Evolutionary conservation across 768 basidiomycete genomes (phyloP).

Genomic region (Pholiota microspora): DNA sequence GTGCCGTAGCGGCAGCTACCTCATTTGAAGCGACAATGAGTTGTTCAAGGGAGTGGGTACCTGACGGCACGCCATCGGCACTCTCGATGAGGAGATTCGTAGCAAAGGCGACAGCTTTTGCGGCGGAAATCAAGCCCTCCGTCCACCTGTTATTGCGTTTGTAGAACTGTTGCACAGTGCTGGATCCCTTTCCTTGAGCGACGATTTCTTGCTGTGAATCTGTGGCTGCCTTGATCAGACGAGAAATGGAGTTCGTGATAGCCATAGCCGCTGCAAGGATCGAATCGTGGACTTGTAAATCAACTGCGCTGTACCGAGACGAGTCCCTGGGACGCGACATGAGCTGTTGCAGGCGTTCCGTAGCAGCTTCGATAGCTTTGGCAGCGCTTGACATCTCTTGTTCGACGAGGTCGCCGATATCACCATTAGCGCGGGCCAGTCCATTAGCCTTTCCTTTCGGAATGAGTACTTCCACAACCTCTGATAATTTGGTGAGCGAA

Average conservation of each 20-base stretch:
- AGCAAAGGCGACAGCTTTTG: conserved; percentile 96
- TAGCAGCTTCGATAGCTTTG: conserved; percentile 90
- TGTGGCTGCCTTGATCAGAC: conserved; percentile 94
- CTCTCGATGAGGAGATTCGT: conserved; percentile 95
- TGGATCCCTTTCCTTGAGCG: conserved; percentile 90
- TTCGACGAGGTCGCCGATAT: conserved; percentile 95
- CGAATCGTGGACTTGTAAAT: conserved; percentile 96
- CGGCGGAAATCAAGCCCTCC: conserved; percentile 96
- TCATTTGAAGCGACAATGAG: conserved; percentile 99
- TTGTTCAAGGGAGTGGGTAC: conserved; percentile 96
- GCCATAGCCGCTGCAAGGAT: conserved; percentile 92
- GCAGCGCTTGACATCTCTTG: conserved; percentile 95
- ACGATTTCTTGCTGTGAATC: conserved; percentile 99
- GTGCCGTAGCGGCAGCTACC: conserved; percentile 94
- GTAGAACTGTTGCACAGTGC: conserved; percentile 94
- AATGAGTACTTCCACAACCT: conserved; percentile 80
- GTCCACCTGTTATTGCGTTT: conserved; percentile 99
- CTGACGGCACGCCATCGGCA: conserved; percentile 95
- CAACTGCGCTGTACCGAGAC: conserved; percentile 83
- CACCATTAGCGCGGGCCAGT: conserved; percentile 78
- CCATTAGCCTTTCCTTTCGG: conserved; percentile 79
- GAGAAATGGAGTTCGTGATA: conserved; percentile 92
- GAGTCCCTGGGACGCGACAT: conserved; percentile 90
- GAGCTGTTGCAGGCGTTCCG: conserved; percentile 84
- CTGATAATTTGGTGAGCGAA: conserved; percentile 82